phyloP scores from a whole-genome alignment of 352 stramenopile species.

The Aphanomyces invadans region DNA sequence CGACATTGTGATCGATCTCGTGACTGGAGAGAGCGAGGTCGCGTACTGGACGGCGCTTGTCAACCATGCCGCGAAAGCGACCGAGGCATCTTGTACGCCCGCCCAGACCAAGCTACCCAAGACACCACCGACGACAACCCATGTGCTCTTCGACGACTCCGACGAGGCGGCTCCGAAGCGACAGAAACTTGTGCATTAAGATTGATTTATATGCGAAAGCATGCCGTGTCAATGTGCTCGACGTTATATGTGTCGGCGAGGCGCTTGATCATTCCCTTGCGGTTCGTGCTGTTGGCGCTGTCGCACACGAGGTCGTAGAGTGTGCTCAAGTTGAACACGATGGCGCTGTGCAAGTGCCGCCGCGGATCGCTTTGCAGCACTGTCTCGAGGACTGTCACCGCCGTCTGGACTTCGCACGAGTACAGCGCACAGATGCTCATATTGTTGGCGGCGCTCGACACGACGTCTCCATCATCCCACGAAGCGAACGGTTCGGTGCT shows the following conservation, averaged over 20 bases:
- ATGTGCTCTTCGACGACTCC: constrained; percentile 41
- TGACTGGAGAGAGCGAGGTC: constrained; percentile 6
- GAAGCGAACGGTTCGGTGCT: constrained; percentile 2
- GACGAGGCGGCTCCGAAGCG: constrained; percentile 18
- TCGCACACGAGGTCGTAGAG: constrained; percentile 75
- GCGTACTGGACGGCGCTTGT: constrained; percentile 17
- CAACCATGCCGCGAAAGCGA: too few relatives aligned
- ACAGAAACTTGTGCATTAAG: constrained; percentile 14
- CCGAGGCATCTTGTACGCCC: not conserved
- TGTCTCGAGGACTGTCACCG: constrained; percentile 54
- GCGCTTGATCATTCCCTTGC: constrained; percentile 81
- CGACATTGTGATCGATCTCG: not conserved
- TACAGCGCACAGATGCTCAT: constrained; percentile 76
- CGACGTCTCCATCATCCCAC: constrained; percentile 20
- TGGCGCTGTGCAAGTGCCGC: constrained; percentile 56
- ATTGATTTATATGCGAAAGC: constrained; percentile 58
- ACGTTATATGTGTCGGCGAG: constrained; percentile 64
- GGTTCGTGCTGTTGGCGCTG: constrained; percentile 61
- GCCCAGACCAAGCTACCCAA: constrained; percentile 1
- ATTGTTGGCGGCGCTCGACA: constrained; percentile 58
- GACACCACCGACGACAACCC: constrained; percentile 22
- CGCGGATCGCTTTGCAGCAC: constrained; percentile 61
- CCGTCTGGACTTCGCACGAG: constrained; percentile 66
- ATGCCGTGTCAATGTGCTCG: constrained; percentile 56
- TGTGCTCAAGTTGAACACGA: constrained; percentile 77